Percentiles rank a stretch among this genome's conserved stretches.
Evolutionary conservation across 371 early-diverging fungal species (phyloP).

Genomic region (Rhizopus arrhizus): DNA sequence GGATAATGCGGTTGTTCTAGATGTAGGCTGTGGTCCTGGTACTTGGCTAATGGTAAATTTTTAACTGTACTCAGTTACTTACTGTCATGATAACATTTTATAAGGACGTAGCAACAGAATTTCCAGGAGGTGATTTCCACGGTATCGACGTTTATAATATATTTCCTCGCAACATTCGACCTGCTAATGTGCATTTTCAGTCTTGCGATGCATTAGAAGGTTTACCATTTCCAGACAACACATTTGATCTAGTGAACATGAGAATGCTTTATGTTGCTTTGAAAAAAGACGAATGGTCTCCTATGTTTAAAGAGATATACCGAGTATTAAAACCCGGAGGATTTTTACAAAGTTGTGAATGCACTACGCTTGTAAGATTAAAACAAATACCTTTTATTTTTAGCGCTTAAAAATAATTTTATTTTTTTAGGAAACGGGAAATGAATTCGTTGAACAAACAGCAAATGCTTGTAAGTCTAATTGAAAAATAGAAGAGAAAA

Average conservation of each 20-base stretch:
- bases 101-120: slow-evolving; percentile 61
- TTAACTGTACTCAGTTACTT: slow-evolving; percentile 8
- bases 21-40: slow-evolving; percentile 61
- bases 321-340: slow-evolving; percentile 64
- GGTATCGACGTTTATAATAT: slow-evolving; percentile 60
- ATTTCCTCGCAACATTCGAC: slow-evolving; percentile 53
- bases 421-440: slow-evolving; percentile 34
- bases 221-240: slow-evolving; percentile 59
- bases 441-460: slow-evolving; percentile 26
- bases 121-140: slow-evolving; percentile 53
- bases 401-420: not conserved
- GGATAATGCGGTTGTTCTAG: slow-evolving; percentile 31
- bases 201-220: slow-evolving; percentile 50
- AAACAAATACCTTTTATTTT: not conserved
- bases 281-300: slow-evolving; percentile 54
- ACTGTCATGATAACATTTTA: slow-evolving; percentile 25
- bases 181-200: slow-evolving; percentile 51
- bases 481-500: not conserved
- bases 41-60: slow-evolving; percentile 54
- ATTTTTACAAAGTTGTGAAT: slow-evolving; percentile 56
- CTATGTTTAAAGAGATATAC: slow-evolving; percentile 49
- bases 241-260: slow-evolving; percentile 63
- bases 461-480: slow-evolving; percentile 31
- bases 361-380: slow-evolving; percentile 38
- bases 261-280: slow-evolving; percentile 57